phyloP scores from a whole-genome alignment of 306 rosid species.

The Rosa persica region DNA sequence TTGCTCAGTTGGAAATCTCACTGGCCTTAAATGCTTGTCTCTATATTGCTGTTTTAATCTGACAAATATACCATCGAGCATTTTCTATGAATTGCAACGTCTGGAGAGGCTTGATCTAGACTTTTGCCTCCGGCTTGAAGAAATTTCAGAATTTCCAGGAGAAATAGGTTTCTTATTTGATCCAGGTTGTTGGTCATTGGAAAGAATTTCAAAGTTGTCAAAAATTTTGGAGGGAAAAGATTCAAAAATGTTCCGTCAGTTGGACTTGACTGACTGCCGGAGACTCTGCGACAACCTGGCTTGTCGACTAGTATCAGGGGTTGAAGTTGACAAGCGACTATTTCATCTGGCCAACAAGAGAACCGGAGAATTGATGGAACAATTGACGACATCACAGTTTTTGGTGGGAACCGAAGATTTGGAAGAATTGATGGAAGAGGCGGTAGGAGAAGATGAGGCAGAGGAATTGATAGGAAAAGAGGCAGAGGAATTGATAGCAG shows the following conservation, averaged over 20 bases:
- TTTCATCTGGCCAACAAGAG: too few relatives aligned
- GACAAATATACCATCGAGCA: background rate
- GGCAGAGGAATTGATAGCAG: too few relatives aligned
- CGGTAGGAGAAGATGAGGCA: too few relatives aligned
- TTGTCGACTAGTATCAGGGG: too few relatives aligned
- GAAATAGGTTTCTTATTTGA: background rate
- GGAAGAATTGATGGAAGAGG: too few relatives aligned
- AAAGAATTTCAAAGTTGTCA: background rate
- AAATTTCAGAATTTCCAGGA: background rate
- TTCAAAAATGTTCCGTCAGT: background rate
- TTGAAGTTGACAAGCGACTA: too few relatives aligned
- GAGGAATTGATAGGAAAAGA: too few relatives aligned
- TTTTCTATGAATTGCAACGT: background rate
- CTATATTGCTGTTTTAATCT: accelerated
- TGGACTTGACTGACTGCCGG: background rate
- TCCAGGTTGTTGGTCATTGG: background rate
- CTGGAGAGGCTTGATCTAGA: background rate
- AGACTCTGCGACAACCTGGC: background rate
- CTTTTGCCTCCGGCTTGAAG: background rate
- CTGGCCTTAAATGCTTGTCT: background rate
- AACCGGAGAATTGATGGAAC: background rate
- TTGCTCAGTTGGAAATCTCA: background rate
- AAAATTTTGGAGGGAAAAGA: background rate
- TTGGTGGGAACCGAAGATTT: too few relatives aligned
- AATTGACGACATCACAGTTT: too few relatives aligned